A percentile compares a stretch with the other conserved stretches of the same genome.
phyloP scores from a whole-genome alignment of 2,329 filamentous ascomycete genomes.

The Phyllachora maydis region DNA sequence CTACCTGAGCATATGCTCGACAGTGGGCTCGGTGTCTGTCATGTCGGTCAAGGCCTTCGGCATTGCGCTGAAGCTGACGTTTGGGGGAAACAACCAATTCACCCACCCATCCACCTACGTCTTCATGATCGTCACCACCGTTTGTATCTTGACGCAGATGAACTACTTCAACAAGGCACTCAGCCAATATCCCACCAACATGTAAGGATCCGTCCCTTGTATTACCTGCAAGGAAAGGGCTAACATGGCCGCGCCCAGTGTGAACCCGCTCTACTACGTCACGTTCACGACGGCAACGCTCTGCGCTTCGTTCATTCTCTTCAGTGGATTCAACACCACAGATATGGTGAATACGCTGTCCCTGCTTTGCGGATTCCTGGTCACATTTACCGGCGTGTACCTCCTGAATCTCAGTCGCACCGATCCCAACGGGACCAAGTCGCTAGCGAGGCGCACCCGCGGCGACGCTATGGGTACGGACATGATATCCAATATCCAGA shows the following conservation, averaged over 20 bases:
- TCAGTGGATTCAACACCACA: constrained; percentile 88
- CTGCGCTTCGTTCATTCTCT: constrained; percentile 87
- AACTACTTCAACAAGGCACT: constrained; percentile 99
- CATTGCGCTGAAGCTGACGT: constrained; percentile 87
- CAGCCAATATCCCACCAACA: constrained; percentile 90
- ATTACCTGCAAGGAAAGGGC: constrained; percentile 1
- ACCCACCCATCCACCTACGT: constrained; percentile 89
- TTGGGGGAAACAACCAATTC: constrained; percentile 89
- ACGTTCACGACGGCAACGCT: constrained; percentile 92
- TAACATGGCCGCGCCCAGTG: constrained; percentile 28
- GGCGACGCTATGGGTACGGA: constrained; percentile 78
- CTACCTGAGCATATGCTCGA: constrained; percentile 94
- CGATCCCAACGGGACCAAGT: constrained; percentile 61
- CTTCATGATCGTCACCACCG: constrained; percentile 78
- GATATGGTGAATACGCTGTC: constrained; percentile 84
- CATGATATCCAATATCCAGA: constrained; percentile 73
- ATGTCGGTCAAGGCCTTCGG: constrained; percentile 99
- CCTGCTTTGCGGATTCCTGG: constrained; percentile 76
- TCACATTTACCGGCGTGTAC: constrained; percentile 91
- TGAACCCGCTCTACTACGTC: constrained; percentile 93
- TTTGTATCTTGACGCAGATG: constrained; percentile 98
- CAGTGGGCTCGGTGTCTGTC: constrained; percentile 89
- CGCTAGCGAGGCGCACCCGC: constrained; percentile 37
- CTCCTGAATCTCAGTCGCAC: constrained; percentile 85
- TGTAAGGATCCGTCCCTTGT: constrained; percentile 36